Evolutionary conservation across 1,284 basidiomycete genomes (phyloP), one percentile per base, ranked within the genome.

Genomic region (Inonotus obliquus): DNA sequence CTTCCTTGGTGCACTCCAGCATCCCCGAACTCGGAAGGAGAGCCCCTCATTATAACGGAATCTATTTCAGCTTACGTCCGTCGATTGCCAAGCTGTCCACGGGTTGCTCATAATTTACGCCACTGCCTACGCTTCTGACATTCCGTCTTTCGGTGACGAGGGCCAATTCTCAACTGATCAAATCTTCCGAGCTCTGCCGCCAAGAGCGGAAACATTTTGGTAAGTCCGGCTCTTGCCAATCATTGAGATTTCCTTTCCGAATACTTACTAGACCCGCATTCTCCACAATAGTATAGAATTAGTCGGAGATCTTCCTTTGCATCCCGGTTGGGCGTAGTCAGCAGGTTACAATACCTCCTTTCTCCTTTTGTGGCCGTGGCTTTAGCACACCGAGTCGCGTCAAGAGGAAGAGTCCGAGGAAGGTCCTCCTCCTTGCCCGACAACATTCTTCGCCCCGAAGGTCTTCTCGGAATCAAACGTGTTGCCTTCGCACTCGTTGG

Each of bases 201-300:
- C 44, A 25, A 58, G 56, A 58, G 47, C 41, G 47, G 56, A 58
- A 58, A 48, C 59, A 29, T 37, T 60, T 60, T 44, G 32, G 58
- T 41, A 62, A 53, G 56, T 62, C 39, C 49, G 47, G 25, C 10
- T 38, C 52, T 44, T 29, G 17, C 39, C 53, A 38, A 53, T 58
- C 51, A 44, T 53, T 53, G 41, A 54, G 51, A 58, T 29, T 45
- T 54, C 57, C 56, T 58, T 60, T 47, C 51, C 55, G 52, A 44
- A 53, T 57, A 54, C 51, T 58, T 52, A 54, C 29, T 57, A 58
- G 44, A 47, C 55, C 61, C 51, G 41, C 56, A 35, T 44, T 62
- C 61, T 57, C 61, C 56, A 62, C 61, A 49, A 54, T 53, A 49
- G 47, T 54, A 54, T 54, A 53, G 11, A 54, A 32, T 54, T 60